These are phyloP conservation scores for Hemileccinum rubropunctum DNA, from an alignment of 768 basidiomycete genomes.

Conservation along the genomic window DNA sequence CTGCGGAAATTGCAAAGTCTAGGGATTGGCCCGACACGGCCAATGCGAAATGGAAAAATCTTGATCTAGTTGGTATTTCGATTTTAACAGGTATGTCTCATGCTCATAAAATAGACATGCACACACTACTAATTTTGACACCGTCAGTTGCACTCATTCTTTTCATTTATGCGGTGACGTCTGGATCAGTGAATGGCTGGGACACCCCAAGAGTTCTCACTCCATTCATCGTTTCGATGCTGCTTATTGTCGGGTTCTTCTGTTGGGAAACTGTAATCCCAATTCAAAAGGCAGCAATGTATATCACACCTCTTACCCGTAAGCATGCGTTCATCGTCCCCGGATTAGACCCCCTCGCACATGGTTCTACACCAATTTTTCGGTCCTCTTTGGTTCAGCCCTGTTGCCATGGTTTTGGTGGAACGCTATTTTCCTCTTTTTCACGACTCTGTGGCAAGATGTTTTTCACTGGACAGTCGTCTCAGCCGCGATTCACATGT, in stretches of 20 bases:
- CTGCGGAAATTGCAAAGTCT: conserved; percentile 16
- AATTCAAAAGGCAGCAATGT: conserved; percentile 42
- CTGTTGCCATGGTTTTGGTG: conserved; percentile 45
- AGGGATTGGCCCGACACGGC: not conserved
- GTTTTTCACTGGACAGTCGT: conserved; percentile 42
- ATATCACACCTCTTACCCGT: conserved; percentile 9
- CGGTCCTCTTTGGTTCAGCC: conserved; percentile 35
- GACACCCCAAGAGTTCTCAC: conserved; percentile 40
- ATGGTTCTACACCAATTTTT: conserved; percentile 43
- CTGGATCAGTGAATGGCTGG: conserved; percentile 54
- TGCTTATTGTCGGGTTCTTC: conserved; percentile 44
- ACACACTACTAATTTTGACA: not conserved
- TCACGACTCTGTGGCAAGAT: conserved; percentile 40
- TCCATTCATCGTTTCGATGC: conserved; percentile 44
- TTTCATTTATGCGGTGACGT: conserved; percentile 42
- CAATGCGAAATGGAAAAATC: conserved; percentile 26
- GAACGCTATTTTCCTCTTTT: conserved; percentile 32
- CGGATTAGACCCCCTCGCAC: conserved; percentile 37
- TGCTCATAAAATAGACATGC: not conserved
- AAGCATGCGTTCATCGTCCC: not conserved
- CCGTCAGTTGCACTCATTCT: conserved; percentile 35
- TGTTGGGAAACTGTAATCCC: conserved; percentile 46
- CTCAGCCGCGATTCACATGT: conserved; percentile 40
- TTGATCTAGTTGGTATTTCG: conserved; percentile 41
- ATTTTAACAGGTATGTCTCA: conserved; percentile 33